These are phyloP conservation scores for Zalaria sp. DNA, from an alignment of 2,329 filamentous ascomycete genomes.

Conservation along the genomic window DNA sequence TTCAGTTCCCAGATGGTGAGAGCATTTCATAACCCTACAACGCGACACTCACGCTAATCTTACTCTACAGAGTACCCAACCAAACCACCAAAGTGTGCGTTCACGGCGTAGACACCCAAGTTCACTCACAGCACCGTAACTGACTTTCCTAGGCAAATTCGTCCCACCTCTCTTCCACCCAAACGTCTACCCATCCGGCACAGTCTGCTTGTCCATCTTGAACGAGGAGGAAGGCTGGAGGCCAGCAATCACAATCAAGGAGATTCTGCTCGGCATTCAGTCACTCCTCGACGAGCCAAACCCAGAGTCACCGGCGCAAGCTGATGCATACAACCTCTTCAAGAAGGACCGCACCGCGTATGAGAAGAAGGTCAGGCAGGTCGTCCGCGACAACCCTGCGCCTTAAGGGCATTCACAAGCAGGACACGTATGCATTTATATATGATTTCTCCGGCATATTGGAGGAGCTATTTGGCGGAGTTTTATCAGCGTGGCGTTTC, in stretches of 20 bases:
- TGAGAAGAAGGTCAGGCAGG: slow-evolving; percentile 71
- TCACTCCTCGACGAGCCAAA: slow-evolving; percentile 93
- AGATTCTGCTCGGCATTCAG: slow-evolving; percentile 91
- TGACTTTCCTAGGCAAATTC: slow-evolving; percentile 63
- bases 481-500: neutral
- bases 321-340: slow-evolving; percentile 92
- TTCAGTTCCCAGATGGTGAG: slow-evolving; percentile 85
- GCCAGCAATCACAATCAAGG: slow-evolving; percentile 95
- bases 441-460: too few species aligned
- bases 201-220: slow-evolving; percentile 89
- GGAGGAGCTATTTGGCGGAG: neutral
- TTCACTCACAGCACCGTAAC: neutral
- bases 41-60: neutral
- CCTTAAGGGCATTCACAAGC: slow-evolving; percentile 30
- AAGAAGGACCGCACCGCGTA: slow-evolving; percentile 83
- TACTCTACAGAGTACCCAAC: slow-evolving; percentile 72
- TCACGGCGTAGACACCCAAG: neutral
- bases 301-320: slow-evolving; percentile 89
- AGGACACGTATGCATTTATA: neutral
- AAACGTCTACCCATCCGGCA: slow-evolving; percentile 96
- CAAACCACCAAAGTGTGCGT: slow-evolving; percentile 93
- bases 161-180: slow-evolving; percentile 91
- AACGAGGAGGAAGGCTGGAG: slow-evolving; percentile 99
- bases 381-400: slow-evolving; percentile 80
- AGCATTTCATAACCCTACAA: slow-evolving; percentile 7